Evolutionary conservation across 1,284 basidiomycete species (phyloP).

Genomic region (Acaromyces ingoldii): DNA sequence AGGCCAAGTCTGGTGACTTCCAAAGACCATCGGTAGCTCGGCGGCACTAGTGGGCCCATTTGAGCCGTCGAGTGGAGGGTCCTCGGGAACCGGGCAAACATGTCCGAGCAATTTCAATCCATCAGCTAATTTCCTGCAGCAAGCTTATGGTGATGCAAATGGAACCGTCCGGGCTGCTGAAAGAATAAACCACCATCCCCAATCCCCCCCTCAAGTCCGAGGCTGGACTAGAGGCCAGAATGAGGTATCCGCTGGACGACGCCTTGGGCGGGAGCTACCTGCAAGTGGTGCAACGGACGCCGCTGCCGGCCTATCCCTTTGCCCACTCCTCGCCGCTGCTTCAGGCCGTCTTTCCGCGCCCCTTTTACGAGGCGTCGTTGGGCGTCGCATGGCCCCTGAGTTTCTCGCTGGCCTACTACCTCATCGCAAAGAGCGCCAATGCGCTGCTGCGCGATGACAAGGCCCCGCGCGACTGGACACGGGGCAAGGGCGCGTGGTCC

Average conservation of each 20-base stretch:
- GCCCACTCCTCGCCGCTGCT: conserved; percentile 3
- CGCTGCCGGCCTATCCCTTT: conserved; percentile 21
- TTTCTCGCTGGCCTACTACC: conserved; percentile 38
- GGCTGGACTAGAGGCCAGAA: too few species aligned
- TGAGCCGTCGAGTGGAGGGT: too few species aligned
- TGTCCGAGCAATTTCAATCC: too few species aligned
- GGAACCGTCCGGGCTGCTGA: too few species aligned
- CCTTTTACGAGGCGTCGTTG: conserved; percentile 16
- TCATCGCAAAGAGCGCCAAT: conserved; percentile 31
- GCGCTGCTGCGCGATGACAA: conserved; percentile 9
- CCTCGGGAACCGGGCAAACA: too few species aligned
- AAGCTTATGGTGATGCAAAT: too few species aligned
- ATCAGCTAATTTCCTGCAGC: too few species aligned
- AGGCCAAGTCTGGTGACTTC: too few species aligned
- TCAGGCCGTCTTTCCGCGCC: neutral
- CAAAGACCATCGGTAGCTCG: too few species aligned
- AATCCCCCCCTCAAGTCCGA: too few species aligned
- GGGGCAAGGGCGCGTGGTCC: conserved; percentile 12
- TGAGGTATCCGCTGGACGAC: conserved; percentile 26
- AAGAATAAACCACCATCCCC: too few species aligned
- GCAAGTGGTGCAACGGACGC: conserved; percentile 12
- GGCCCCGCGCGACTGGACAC: conserved; percentile 25
- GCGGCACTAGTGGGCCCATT: too few species aligned
- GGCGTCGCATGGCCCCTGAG: conserved; percentile 19
- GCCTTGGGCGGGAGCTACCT: conserved; percentile 3